phyloP scores from a whole-genome alignment of 1,284 basidiomycete species.

The Neonothopanus nambi region DNA sequence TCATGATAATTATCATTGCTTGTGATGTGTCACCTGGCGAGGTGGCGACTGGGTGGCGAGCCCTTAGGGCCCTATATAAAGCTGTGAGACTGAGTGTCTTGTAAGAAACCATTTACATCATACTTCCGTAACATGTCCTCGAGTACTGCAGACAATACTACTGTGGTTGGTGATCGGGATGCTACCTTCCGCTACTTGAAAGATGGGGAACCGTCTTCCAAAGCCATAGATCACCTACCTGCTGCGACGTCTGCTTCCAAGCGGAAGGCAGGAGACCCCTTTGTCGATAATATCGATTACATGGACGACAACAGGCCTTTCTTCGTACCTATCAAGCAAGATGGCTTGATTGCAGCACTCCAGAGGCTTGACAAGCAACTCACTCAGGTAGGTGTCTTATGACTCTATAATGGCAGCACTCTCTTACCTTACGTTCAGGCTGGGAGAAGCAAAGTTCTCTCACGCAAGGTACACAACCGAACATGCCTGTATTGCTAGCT shows the following conservation, averaged over 20 bases:
- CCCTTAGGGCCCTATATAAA: too few relatives aligned
- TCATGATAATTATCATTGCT: too few relatives aligned
- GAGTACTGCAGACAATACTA: slow-evolving; percentile 32
- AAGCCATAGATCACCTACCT: slow-evolving; percentile 6
- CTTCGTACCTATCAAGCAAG: slow-evolving; percentile 65
- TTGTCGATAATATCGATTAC: slow-evolving; percentile 34
- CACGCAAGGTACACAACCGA: slow-evolving; percentile 40
- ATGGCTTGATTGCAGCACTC: slow-evolving; percentile 62
- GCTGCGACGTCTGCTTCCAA: slow-evolving; percentile 10
- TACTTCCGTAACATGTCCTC: slow-evolving; percentile 22
- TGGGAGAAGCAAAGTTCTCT: slow-evolving; percentile 47
- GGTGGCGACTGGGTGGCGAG: too few relatives aligned
- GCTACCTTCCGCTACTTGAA: slow-evolving; percentile 21
- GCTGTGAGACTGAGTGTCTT: too few relatives aligned
- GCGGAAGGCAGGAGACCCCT: slow-evolving; percentile 18
- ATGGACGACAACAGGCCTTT: slow-evolving; percentile 55
- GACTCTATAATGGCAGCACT: slow-evolving; percentile 1
- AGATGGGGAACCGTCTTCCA: slow-evolving; percentile 22
- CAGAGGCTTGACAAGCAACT: slow-evolving; percentile 66
- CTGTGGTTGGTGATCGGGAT: slow-evolving; percentile 36
- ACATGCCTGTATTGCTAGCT: background rate
- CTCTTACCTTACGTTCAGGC: slow-evolving; percentile 37
- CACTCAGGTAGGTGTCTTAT: slow-evolving; percentile 38
- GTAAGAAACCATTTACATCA: background rate
- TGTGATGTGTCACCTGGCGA: too few relatives aligned